phyloP scores from a whole-genome alignment of 176 grass and related monocot genomes.

The Rhynchospora breviuscula region DNA sequence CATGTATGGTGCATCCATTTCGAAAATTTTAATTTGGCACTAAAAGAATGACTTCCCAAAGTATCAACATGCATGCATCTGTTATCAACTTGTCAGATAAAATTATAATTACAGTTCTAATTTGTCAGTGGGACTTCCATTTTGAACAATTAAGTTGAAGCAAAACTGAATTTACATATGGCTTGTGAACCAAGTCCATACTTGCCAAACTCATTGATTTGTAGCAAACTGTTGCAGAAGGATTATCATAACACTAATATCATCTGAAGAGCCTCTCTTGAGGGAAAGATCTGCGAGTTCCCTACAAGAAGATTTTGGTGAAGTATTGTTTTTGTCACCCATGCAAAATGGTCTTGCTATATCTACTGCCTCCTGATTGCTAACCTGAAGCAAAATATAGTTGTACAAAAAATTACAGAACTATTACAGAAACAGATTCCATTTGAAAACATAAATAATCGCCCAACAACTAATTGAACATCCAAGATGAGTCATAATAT shows the following conservation, averaged over 20 bases:
- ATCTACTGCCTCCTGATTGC: conserved; percentile 35
- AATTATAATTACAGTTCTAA: neutral
- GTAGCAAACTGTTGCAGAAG: conserved; percentile 8
- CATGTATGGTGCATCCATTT: no score
- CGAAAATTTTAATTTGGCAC: no score
- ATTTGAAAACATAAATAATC: neutral
- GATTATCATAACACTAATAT: conserved; percentile 34
- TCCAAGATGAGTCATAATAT: neutral
- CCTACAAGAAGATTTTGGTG: conserved; percentile 19
- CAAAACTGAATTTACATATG: neutral
- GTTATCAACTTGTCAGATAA: no score
- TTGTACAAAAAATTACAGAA: neutral
- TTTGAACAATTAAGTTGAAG: neutral
- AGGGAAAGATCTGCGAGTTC: conserved; percentile 27
- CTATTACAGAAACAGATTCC: neutral
- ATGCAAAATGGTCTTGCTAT: conserved; percentile 6
- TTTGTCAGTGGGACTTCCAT: neutral
- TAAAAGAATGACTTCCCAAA: no score
- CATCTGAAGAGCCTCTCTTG: conserved; percentile 29
- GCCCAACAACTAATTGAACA: neutral
- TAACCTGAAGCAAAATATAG: conserved; percentile 17
- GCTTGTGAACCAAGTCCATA: neutral
- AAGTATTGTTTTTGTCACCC: neutral
- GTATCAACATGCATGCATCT: no score
- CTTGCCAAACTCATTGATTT: neutral